Evolutionary conservation across 257 asterid genomes (phyloP).

Genomic region (Paulownia fortunei): DNA sequence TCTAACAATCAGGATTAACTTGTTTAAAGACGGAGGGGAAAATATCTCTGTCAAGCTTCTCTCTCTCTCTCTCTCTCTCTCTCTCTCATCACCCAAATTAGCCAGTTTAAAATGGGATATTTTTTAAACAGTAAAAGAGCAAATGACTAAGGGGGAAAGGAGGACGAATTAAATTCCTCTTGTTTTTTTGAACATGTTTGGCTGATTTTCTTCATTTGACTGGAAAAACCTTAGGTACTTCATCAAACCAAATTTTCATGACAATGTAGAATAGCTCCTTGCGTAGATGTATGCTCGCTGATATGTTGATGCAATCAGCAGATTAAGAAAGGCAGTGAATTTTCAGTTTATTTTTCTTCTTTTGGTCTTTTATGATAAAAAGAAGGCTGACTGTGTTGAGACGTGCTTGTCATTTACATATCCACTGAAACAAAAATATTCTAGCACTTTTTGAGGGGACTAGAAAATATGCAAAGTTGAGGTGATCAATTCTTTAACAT

Average conservation of each 20-base stretch:
- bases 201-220: not conserved
- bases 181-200: not conserved
- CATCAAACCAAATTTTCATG: not conserved
- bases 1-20: not conserved
- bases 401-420: slow-evolving; percentile 5
- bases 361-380: not conserved
- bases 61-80: no score
- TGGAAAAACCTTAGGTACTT: not conserved
- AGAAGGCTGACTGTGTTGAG: not conserved
- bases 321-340: not conserved
- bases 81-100: no score
- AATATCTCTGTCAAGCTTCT: no score
- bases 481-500: not conserved
- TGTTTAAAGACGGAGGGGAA: no score
- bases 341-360: not conserved
- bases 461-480: not conserved
- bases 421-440: not conserved
- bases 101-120: no score
- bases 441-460: not conserved
- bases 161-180: not conserved
- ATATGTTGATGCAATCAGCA: not conserved
- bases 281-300: not conserved
- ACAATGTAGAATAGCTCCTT: not conserved
- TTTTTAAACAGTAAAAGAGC: no score
- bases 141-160: not conserved